These are phyloP conservation scores for Selenicereus undatus DNA, from an alignment of 148 eudicot genomes.

Conservation along the genomic window DNA sequence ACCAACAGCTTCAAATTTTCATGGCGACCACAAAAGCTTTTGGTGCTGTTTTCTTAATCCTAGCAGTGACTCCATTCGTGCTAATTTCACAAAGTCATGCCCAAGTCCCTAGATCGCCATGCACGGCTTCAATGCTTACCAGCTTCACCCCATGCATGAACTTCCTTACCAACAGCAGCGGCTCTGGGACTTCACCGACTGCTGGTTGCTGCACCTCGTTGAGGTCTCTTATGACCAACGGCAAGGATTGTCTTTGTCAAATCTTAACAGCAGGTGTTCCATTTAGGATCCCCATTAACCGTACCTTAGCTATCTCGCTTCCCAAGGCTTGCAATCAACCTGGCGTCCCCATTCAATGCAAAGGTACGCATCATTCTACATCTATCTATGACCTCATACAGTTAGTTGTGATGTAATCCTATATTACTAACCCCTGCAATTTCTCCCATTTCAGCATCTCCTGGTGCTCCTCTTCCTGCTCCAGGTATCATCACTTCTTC, in stretches of 20 bases:
- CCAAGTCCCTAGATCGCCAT: conserved; percentile 36
- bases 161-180: conserved; percentile 14
- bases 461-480: conserved; percentile 63
- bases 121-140: conserved; percentile 55
- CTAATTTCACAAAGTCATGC: conserved; percentile 20
- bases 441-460: conserved; percentile 43
- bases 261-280: conserved; percentile 60
- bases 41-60: not conserved
- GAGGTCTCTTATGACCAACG: conserved; percentile 45
- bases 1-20: not conserved
- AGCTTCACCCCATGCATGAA: conserved; percentile 29
- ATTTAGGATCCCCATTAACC: conserved; percentile 62
- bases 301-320: conserved; percentile 65
- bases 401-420: too few species aligned
- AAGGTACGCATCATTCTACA: conserved; percentile 35
- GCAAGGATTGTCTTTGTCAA: conserved; percentile 69
- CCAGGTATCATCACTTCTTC: conserved; percentile 46
- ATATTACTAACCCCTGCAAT: not conserved
- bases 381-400: too few species aligned
- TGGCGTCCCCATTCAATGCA: conserved; percentile 74
- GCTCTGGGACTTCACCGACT: conserved; percentile 39
- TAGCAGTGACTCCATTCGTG: conserved; percentile 22
- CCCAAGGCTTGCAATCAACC: conserved; percentile 82
- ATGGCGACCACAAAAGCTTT: conserved; percentile 11
- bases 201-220: conserved; percentile 65